These are phyloP conservation scores for Syzygium jambos DNA, from an alignment of 345 rosid genomes.

Conservation along the genomic window DNA sequence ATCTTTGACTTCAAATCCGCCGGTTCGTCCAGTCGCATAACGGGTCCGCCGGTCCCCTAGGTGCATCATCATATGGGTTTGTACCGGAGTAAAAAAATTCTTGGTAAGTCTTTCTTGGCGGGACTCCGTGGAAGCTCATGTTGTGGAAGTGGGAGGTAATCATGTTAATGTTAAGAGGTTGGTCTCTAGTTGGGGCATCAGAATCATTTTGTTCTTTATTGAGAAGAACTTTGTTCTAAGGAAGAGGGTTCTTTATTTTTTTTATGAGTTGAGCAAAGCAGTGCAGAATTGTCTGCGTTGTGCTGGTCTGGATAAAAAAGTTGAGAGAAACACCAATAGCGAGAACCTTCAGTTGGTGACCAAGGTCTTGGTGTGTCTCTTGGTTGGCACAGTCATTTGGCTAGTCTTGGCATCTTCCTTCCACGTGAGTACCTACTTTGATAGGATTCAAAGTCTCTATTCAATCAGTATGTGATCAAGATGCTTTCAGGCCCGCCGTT, in stretches of 20 bases:
- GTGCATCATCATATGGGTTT: too few species aligned
- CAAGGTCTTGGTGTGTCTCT: conserved; percentile 35
- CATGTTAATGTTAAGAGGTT: conserved; percentile 28
- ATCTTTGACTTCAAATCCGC: too few species aligned
- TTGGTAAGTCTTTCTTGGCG: too few species aligned
- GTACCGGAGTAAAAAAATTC: too few species aligned
- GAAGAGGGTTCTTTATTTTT: conserved; percentile 56
- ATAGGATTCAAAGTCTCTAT: conserved; percentile 60
- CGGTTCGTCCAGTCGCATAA: too few species aligned
- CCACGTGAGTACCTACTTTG: conserved; percentile 62
- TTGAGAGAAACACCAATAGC: too few species aligned
- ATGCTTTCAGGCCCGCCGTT: conserved; percentile 51
- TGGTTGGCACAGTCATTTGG: conserved; percentile 48
- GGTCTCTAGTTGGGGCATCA: conserved; percentile 57
- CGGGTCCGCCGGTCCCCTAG: too few species aligned
- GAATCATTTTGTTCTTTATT: conserved; percentile 39
- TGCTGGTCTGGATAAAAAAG: too few species aligned
- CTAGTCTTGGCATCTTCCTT: conserved; percentile 59
- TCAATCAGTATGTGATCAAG: conserved; percentile 55
- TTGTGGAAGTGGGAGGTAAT: conserved; percentile 65
- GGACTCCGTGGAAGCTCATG: conserved; percentile 22
- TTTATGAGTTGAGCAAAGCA: conserved; percentile 34
- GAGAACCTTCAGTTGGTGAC: conserved; percentile 27
- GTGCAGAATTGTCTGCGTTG: conserved; percentile 52
- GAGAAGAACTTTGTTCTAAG: conserved; percentile 58